Evolutionary conservation across 345 rosid species (phyloP), one percentile per base, ranked within the genome.

Genomic region (Nasturtium officinale): DNA sequence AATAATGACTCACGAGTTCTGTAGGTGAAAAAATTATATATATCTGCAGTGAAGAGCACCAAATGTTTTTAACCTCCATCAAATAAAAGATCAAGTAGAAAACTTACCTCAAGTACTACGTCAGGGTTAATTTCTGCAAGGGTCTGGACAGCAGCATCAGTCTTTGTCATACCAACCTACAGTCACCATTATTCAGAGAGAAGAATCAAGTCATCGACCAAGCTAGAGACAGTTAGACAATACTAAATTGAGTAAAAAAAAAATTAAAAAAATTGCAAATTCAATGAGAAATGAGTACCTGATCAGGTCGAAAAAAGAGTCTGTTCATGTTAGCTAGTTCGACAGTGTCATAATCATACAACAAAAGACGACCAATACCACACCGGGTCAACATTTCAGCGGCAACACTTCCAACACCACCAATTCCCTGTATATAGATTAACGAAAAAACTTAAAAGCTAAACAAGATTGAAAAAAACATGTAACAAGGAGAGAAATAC

Each of bases 371-470:
- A 69, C 99, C 99, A 46, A 91, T 86, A 63, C 99, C 99, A 83
- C 98, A 94, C 78, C 98, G 82, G 35, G 96, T 94, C 78, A 94
- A 82, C 99, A 94, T 94, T 81, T 94, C 98, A 78, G 99, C 97
- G 3, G 97, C 97, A 78, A 94, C 99, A 82, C 99, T 89, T 47
- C 99, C 99, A 63, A 91, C 96, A 56, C 99, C 99, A 71, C 99
- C 99, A 76, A 94, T 79, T 26, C 99, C 99, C 99, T 91, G 29
- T 9, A 51, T 50, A 5, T 50, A 8, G 30, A 43, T 15, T 53
- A 61, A 79, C 20, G 47, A 61, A 58, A 32, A 43, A 68, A 56
- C 46, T 50, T 45, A 23, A 2, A 35, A 5, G 47, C 62, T 33
- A 33, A 5, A 30, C 0, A 20, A 5, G 2, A 4, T 5, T 21